These are phyloP conservation scores for Penicillium samsonianum DNA, from an alignment of 495 filamentous ascomycete genomes.

Conservation along the genomic window DNA sequence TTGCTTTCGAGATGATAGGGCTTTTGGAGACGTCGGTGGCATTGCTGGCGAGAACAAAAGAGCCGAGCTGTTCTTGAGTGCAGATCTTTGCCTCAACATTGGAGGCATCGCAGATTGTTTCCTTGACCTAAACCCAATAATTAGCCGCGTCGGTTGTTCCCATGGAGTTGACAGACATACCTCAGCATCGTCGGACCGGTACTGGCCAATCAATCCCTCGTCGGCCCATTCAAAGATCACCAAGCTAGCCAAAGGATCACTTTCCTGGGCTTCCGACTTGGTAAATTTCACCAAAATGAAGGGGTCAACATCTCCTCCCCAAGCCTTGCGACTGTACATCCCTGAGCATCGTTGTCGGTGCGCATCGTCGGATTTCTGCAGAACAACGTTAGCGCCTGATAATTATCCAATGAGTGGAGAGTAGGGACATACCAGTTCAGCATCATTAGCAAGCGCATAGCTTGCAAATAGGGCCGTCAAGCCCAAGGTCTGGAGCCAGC, in stretches of 20 bases:
- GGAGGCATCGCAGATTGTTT: constrained; percentile 74
- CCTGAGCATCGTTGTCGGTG: constrained; percentile 89
- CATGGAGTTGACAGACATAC: constrained; percentile 23
- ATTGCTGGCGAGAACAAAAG: constrained; percentile 78
- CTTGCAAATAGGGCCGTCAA: constrained; percentile 54
- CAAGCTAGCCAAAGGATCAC: constrained; percentile 77
- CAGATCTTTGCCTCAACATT: constrained; percentile 69
- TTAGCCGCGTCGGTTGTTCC: constrained; percentile 15
- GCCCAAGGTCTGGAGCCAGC: constrained; percentile 51
- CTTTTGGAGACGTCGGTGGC: constrained; percentile 66
- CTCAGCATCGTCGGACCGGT: constrained; percentile 34
- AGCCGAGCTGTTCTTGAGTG: constrained; percentile 71
- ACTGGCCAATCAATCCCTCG: constrained; percentile 69
- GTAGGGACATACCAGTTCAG: constrained; percentile 57
- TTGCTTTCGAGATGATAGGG: constrained; percentile 71
- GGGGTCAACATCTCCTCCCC: constrained; percentile 87
- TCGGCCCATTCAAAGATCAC: constrained; percentile 95
- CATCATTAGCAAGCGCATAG: constrained; percentile 58
- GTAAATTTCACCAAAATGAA: constrained; percentile 84
- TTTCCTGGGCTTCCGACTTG: constrained; percentile 54
- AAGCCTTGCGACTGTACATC: constrained; percentile 91
- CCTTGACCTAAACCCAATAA: constrained; percentile 48
- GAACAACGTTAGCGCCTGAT: constrained; percentile 16
- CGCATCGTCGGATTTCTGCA: constrained; percentile 69
- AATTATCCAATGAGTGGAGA: neutral